phyloP scores from a whole-genome alignment of 176 grass and related monocot species.

The Chloris gayana region DNA sequence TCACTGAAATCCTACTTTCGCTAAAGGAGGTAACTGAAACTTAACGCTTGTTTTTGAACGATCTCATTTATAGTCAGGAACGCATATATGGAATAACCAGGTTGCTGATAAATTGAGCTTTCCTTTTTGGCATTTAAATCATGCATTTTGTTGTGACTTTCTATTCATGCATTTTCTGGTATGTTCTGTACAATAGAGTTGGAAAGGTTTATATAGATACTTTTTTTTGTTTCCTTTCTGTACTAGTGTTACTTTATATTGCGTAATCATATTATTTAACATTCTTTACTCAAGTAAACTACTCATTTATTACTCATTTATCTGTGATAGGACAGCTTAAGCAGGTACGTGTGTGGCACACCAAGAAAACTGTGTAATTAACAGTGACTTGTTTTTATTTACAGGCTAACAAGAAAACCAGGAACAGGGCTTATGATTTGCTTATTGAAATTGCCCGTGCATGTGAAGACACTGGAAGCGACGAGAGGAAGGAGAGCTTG shows the following conservation, averaged over 20 bases:
- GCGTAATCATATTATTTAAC: neutral
- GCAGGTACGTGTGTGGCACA: conserved; percentile 1
- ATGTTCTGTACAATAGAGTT: conserved; percentile 3
- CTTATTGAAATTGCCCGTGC: conserved; percentile 90
- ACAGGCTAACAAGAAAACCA: conserved; percentile 92
- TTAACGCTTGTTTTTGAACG: neutral
- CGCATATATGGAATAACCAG: neutral
- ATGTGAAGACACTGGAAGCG: conserved; percentile 69
- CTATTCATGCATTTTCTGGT: conserved; percentile 24
- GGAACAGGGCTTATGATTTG: conserved; percentile 91
- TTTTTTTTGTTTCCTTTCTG: neutral
- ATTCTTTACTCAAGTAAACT: neutral
- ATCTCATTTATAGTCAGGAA: conserved; percentile 27
- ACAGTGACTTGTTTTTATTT: conserved; percentile 49
- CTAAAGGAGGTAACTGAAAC: conserved; percentile 78
- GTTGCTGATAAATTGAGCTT: neutral
- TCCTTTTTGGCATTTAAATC: neutral
- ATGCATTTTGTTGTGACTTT: neutral
- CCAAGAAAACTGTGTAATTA: conserved; percentile 12
- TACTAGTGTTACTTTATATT: neutral
- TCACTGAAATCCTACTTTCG: conserved; percentile 86
- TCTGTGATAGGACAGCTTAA: conserved; percentile 21
- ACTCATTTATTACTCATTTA: neutral
- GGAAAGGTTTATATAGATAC: neutral
- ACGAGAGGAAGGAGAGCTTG: conserved; percentile 67